Evolutionary conservation across 805 yeast species (phyloP).

Genomic region (Spathaspora girioi): DNA sequence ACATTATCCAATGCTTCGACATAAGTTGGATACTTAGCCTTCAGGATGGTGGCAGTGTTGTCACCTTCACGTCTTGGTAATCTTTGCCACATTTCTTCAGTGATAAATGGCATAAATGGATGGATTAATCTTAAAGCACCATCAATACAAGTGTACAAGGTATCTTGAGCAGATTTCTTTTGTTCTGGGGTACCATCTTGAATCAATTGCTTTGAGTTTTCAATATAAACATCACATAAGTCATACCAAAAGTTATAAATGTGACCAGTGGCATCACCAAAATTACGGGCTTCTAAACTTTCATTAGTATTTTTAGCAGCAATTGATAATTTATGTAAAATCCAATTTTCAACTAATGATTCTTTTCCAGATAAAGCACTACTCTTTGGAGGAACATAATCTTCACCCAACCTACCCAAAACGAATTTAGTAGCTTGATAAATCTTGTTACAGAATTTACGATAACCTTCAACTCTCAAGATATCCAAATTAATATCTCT

Average conservation of each 20-base stretch:
- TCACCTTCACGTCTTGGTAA: conserved; percentile 83
- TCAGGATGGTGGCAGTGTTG: conserved; percentile 63
- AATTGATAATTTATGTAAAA: conserved; percentile 75
- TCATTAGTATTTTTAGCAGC: conserved; percentile 64
- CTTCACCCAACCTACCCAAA: conserved; percentile 86
- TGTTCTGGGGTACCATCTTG: conserved; percentile 86
- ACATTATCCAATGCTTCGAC: conserved; percentile 57
- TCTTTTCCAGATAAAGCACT: conserved; percentile 69
- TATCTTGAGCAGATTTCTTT: conserved; percentile 87
- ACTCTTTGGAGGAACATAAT: conserved; percentile 74
- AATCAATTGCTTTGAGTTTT: conserved; percentile 90
- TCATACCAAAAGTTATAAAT: conserved; percentile 95
- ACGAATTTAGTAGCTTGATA: conserved; percentile 98
- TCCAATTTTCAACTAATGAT: conserved; percentile 95
- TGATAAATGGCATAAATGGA: conserved; percentile 96
- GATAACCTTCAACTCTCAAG: conserved; percentile 95
- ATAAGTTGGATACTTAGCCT: conserved; percentile 76
- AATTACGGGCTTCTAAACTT: conserved; percentile 79
- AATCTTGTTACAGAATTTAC: conserved; percentile 99
- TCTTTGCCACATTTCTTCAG: conserved; percentile 99
- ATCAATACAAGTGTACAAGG: conserved; percentile 89
- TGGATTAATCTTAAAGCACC: conserved; percentile 88
- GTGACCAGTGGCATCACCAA: conserved; percentile 80
- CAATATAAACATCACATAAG: conserved; percentile 96
- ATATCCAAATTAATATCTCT: conserved; percentile 96